phyloP scores from a whole-genome alignment of 2,329 filamentous ascomycete genomes.

The Thelonectria olida region DNA sequence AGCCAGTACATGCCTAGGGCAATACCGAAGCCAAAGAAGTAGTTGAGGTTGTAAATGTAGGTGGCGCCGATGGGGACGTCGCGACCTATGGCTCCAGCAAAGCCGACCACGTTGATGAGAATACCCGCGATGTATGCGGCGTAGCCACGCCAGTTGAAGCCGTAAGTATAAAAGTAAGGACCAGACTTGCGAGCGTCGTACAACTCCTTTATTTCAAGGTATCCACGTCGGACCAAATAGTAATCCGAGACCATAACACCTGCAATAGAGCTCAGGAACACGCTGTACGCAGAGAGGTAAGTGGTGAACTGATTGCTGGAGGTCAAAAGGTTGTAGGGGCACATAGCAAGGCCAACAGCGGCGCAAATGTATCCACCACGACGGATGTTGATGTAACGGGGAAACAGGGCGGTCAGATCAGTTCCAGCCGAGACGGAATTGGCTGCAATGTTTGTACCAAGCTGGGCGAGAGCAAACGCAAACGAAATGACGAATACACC shows the following conservation, averaged over 20 bases:
- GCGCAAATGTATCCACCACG: slow-evolving; percentile 90
- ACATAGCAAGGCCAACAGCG: slow-evolving; percentile 81
- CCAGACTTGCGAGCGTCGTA: slow-evolving; percentile 75
- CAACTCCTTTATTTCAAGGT: slow-evolving; percentile 79
- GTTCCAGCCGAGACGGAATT: slow-evolving; percentile 87
- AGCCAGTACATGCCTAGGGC: slow-evolving; percentile 73
- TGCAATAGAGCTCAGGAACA: slow-evolving; percentile 92
- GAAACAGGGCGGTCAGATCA: slow-evolving; percentile 82
- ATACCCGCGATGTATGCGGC: slow-evolving; percentile 85
- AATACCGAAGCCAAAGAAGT: slow-evolving; percentile 85
- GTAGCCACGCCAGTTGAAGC: slow-evolving; percentile 86
- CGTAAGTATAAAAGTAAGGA: slow-evolving; percentile 78
- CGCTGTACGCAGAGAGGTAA: slow-evolving; percentile 90
- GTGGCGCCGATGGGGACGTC: slow-evolving; percentile 79
- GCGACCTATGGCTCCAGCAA: slow-evolving; percentile 80
- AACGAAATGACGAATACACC: slow-evolving; percentile 78
- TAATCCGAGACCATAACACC: slow-evolving; percentile 93
- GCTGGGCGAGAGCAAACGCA: slow-evolving; percentile 80
- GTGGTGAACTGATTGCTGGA: slow-evolving; percentile 86
- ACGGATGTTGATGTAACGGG: slow-evolving; percentile 84
- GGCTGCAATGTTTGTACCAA: slow-evolving; percentile 88
- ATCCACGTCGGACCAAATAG: slow-evolving; percentile 85
- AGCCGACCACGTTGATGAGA: slow-evolving; percentile 90
- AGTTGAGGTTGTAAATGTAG: slow-evolving; percentile 92
- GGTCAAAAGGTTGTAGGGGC: slow-evolving; percentile 82